phyloP scores from a whole-genome alignment of 495 filamentous ascomycete genomes.

The Trichoderma virens region DNA sequence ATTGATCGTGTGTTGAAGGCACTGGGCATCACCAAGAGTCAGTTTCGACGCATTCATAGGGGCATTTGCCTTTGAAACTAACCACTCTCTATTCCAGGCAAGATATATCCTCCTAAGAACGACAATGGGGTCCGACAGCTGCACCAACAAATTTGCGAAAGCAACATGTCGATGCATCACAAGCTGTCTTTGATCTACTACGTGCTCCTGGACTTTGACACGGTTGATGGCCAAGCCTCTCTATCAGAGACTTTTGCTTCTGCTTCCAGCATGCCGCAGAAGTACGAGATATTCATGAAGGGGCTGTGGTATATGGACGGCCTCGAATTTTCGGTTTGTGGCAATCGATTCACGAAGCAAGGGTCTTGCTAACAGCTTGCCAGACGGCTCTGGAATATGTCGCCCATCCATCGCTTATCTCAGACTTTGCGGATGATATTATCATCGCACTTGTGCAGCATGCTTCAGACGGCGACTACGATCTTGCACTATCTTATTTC shows the following conservation, averaged over 20 bases:
- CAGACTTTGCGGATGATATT: constrained; percentile 76
- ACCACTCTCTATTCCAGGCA: constrained; percentile 27
- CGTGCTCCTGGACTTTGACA: constrained; percentile 65
- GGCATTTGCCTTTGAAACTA: constrained; percentile 11
- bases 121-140: constrained; percentile 56
- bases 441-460: constrained; percentile 58
- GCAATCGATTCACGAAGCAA: neutral
- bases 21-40: constrained; percentile 64
- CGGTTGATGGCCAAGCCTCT: constrained; percentile 32
- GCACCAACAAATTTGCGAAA: constrained; percentile 53
- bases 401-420: constrained; percentile 65
- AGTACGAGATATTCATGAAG: constrained; percentile 68
- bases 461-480: constrained; percentile 52
- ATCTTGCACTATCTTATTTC: constrained; percentile 67
- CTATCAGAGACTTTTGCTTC: constrained; percentile 51
- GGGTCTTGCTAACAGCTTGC: neutral
- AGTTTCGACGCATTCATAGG: constrained; percentile 12
- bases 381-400: constrained; percentile 64
- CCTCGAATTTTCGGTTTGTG: constrained; percentile 52
- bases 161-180: constrained; percentile 54
- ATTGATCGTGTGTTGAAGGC: constrained; percentile 64
- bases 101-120: constrained; percentile 61
- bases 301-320: constrained; percentile 76
- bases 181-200: constrained; percentile 77
- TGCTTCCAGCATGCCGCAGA: constrained; percentile 41